These are phyloP conservation scores for Paramyrothecium sp. DNA, from an alignment of 2,329 filamentous ascomycete genomes.

Conservation along the genomic window DNA sequence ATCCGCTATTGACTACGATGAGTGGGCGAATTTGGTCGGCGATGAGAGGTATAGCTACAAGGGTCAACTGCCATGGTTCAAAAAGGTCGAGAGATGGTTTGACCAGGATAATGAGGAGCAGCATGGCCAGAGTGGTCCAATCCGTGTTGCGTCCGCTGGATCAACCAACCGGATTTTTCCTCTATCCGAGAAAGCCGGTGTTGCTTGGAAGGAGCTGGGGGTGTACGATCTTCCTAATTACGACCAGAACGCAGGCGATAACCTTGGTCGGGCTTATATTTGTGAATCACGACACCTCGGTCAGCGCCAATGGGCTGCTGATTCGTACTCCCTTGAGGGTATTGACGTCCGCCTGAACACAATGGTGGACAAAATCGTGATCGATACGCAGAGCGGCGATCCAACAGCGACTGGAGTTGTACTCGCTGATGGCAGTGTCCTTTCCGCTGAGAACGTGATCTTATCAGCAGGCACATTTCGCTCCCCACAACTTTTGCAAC, in stretches of 20 bases:
- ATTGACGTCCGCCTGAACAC: slow-evolving; percentile 21
- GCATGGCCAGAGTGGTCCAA: slow-evolving; percentile 35
- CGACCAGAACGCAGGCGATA: slow-evolving; percentile 23
- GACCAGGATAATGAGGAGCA: slow-evolving; percentile 26
- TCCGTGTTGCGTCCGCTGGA: slow-evolving; percentile 26
- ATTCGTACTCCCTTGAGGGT: slow-evolving; percentile 19
- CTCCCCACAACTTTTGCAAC: slow-evolving; percentile 45
- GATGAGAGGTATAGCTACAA: slow-evolving; percentile 45
- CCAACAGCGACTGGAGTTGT: slow-evolving; percentile 23
- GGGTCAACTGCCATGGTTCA: slow-evolving; percentile 43
- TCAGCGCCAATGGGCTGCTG: slow-evolving; percentile 18
- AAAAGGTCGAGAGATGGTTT: slow-evolving; percentile 33
- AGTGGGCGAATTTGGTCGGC: slow-evolving; percentile 31
- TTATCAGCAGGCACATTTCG: slow-evolving; percentile 46
- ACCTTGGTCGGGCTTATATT: slow-evolving; percentile 30
- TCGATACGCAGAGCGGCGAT: slow-evolving; percentile 4
- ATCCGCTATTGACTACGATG: slow-evolving; percentile 40
- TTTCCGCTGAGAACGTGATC: slow-evolving; percentile 36
- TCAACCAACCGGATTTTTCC: slow-evolving; percentile 33
- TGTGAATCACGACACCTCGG: slow-evolving; percentile 21
- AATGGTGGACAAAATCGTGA: slow-evolving; percentile 16
- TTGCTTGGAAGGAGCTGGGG: slow-evolving; percentile 40
- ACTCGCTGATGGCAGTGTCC: slow-evolving; percentile 20
- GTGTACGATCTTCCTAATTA: slow-evolving; percentile 21
- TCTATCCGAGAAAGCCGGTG: slow-evolving; percentile 28